phyloP scores from a whole-genome alignment of 2,329 filamentous ascomycete genomes.

The Phoma herbarum region DNA sequence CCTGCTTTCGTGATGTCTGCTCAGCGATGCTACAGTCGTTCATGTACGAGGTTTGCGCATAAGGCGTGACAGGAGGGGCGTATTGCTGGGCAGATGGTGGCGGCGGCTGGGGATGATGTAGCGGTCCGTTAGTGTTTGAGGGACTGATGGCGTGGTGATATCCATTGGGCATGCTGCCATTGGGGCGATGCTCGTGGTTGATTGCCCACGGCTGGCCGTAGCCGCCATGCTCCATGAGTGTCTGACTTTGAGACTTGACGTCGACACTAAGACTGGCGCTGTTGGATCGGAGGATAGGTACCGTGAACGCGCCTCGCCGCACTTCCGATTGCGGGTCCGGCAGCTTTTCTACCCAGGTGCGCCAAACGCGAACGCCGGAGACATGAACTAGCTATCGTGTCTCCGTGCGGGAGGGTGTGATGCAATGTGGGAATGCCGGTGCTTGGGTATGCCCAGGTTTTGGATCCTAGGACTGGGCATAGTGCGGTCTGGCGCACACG shows the following conservation, averaged over 20 bases:
- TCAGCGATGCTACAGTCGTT: slow-evolving; percentile 34
- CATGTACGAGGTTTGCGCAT: slow-evolving; percentile 42
- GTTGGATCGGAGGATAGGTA: slow-evolving; percentile 11
- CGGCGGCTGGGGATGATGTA: slow-evolving; percentile 40
- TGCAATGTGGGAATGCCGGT: no score
- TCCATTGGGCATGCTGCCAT: slow-evolving; percentile 44
- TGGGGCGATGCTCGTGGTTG: slow-evolving; percentile 46
- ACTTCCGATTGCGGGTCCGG: no score
- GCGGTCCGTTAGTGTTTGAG: slow-evolving; percentile 36
- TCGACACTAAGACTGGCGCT: slow-evolving; percentile 40
- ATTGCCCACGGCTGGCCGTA: slow-evolving; percentile 44
- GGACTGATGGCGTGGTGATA: slow-evolving; percentile 45
- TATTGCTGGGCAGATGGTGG: slow-evolving; percentile 42
- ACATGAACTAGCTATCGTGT: no score
- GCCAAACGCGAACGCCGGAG: no score
- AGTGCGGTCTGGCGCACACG: no score
- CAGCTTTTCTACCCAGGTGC: no score
- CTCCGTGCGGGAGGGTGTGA: no score
- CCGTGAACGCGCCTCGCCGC: no score
- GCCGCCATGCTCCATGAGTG: slow-evolving; percentile 48
- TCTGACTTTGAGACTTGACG: slow-evolving; percentile 37
- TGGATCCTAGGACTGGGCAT: no score
- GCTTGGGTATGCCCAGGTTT: no score
- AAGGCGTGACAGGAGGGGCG: slow-evolving; percentile 27
- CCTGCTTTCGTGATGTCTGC: slow-evolving; percentile 46